Base-by-base conservation (phyloP, 2,329 filamentous ascomycete genomes). In the Escovopsis weberi region DNA sequence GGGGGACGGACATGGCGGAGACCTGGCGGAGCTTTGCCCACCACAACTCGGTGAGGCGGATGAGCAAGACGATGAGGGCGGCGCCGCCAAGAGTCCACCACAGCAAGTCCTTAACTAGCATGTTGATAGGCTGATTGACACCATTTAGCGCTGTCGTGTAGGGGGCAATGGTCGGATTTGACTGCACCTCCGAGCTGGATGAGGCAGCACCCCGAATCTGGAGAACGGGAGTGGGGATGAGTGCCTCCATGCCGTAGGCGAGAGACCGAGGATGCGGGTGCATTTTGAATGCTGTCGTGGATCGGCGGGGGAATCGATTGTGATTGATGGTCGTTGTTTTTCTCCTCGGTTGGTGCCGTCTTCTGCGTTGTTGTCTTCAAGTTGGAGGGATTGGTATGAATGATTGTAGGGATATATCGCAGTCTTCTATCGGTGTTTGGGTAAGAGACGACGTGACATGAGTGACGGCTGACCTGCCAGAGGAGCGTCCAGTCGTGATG, bases 11-110 rank as follows among this genome's bases (percentile, higher is more conserved):
- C 74, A 81, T 78, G 49, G 75, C 68, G 18, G 68, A 67, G 35
- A 80, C 65, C 47, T 75, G 75, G 37, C 78, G 70, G 28, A 79
- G 58, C 50, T 76, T 70, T 38, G 67, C 66, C 67, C 69, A 74
- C 28, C 60, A 53, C 43, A 79, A 65, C 54, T 78, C 70, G 28
- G 66, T 46, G 26, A 80, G 56, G 43, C 76, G 67, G 47, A 78
- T 63, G 18, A 57, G 40, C 33, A 81, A 62, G 38, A 81, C 64
- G 28, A 70, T 48, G 41, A 79, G 53, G 38, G 64, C 75, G 43
- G 75, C 59, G 44, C 69, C 66, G 15, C 77, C 77, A 44, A 81
- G 53, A 40, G 64, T 76, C 69, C 70, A 77, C 75, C 75, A 80
- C 11, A 80, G 53, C 34, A 66, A 58, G 48, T 78, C 65, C 51